These are phyloP conservation scores for Myriosclerotinia duriaeana DNA, from an alignment of 2,329 filamentous ascomycete species.

Conservation along the genomic window DNA sequence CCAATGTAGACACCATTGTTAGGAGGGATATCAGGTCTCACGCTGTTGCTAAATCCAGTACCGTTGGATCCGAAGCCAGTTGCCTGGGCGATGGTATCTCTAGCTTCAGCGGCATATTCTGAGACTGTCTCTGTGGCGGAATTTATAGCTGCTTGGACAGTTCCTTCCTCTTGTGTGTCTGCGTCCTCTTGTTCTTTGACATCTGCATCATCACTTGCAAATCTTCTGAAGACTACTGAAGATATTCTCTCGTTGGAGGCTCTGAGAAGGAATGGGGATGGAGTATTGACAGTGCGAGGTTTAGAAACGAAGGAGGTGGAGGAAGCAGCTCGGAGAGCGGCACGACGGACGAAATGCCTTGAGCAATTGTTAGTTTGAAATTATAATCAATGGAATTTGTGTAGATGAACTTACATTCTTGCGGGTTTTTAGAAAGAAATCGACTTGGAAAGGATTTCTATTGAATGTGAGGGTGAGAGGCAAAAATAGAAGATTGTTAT, in stretches of 20 bases:
- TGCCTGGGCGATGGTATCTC: constrained; percentile 22
- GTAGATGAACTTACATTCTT: constrained; percentile 6
- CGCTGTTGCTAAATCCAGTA: neutral
- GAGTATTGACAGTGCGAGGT: constrained; percentile 44
- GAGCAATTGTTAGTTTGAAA: constrained; percentile 21
- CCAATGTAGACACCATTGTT: constrained; percentile 57
- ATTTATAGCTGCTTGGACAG: constrained; percentile 33
- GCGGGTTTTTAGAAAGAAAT: constrained; percentile 3
- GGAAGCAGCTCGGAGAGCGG: constrained; percentile 53
- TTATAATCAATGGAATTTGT: neutral
- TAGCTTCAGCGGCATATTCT: constrained; percentile 22
- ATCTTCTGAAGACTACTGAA: constrained; percentile 47
- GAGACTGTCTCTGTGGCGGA: constrained; percentile 29
- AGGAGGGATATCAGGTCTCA: constrained; percentile 17
- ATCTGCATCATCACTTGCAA: constrained; percentile 47
- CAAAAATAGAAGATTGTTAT: constrained; percentile 1
- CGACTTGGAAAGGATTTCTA: constrained; percentile 6
- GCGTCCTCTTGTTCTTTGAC: constrained; percentile 29
- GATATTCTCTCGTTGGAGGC: constrained; percentile 40
- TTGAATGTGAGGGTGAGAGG: neutral
- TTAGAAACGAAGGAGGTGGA: constrained; percentile 47
- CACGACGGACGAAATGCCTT: constrained; percentile 51
- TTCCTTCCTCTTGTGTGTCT: constrained; percentile 34
- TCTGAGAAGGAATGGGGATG: constrained; percentile 41
- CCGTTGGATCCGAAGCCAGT: constrained; percentile 21